Conservation (phyloP, 345 rosid genomes). For the Angophora floribunda region DNA sequence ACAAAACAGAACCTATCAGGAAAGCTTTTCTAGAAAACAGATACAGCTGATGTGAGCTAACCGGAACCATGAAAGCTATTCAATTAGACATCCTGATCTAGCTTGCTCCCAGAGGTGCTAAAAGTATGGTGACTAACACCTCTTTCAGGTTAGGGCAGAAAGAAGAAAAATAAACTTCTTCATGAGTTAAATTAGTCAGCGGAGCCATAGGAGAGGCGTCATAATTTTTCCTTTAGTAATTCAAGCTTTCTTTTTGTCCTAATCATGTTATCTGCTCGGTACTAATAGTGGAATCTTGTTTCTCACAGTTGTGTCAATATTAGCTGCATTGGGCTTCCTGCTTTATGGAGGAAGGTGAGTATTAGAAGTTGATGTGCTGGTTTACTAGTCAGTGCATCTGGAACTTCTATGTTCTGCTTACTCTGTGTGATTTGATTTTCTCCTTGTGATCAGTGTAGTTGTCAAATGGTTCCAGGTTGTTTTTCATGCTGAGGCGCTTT, state of each 20-base stretch:
- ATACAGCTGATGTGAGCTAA: neutral
- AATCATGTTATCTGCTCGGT: neutral
- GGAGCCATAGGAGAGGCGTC: neutral
- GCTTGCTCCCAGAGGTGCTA: neutral
- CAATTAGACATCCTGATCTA: neutral
- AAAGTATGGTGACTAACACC: neutral
- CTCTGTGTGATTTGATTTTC: neutral
- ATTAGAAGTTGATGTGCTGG: neutral
- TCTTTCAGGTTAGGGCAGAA: neutral
- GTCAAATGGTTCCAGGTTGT: conserved; percentile 41
- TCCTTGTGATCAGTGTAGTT: neutral
- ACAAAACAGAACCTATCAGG: neutral
- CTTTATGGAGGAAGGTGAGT: conserved; percentile 96
- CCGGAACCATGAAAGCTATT: neutral
- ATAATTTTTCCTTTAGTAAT: neutral
- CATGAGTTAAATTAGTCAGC: neutral
- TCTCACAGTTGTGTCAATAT: conserved; percentile 69
- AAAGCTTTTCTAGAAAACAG: neutral
- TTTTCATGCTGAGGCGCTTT: conserved; percentile 90
- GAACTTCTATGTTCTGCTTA: neutral
- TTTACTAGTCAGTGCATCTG: neutral
- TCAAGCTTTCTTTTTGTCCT: neutral
- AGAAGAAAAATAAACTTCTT: neutral
- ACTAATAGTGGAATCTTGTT: neutral
- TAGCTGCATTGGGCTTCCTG: conserved; percentile 92